These are phyloP conservation scores for Coemansia sp. DNA, from an alignment of 192 early-diverging fungal species.

Conservation along the genomic window DNA sequence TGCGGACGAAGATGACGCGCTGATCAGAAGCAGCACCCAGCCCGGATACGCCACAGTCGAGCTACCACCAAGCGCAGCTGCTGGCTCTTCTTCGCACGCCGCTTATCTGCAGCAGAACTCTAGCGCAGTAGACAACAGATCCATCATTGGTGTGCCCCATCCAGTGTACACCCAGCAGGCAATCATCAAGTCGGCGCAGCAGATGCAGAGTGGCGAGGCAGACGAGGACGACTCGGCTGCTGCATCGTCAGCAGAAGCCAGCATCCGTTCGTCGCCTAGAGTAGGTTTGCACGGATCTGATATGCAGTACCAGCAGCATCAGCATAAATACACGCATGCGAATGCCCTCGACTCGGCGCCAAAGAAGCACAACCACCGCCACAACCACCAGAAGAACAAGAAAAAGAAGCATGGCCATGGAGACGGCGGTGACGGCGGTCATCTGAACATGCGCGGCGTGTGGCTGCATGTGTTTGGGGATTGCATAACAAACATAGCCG, in stretches of 20 bases:
- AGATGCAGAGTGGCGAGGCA: constrained; percentile 23
- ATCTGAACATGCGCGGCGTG: constrained; percentile 72
- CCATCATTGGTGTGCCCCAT: constrained; percentile 56
- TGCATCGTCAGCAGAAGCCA: background rate
- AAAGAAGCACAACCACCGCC: constrained; percentile 32
- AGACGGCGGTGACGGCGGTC: constrained; percentile 28
- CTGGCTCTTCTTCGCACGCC: background rate
- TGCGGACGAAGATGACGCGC: constrained; percentile 31
- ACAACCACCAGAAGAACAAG: constrained; percentile 24
- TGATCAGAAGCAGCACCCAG: constrained; percentile 16
- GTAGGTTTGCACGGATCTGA: constrained; percentile 1
- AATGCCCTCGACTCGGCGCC: background rate
- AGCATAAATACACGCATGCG: constrained; percentile 18
- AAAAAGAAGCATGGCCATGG: constrained; percentile 16
- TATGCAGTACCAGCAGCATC: constrained; percentile 19
- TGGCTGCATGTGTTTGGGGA: constrained; percentile 93
- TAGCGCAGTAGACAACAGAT: constrained; percentile 43
- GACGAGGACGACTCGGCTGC: constrained; percentile 13
- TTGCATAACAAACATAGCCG: constrained; percentile 83
- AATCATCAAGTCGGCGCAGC: constrained; percentile 51
- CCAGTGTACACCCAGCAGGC: constrained; percentile 57
- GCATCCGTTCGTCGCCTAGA: constrained; percentile 22
- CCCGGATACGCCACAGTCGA: constrained; percentile 30
- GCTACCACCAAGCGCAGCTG: constrained; percentile 2
- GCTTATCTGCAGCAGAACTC: constrained; percentile 20